Evolutionary conservation across 352 stramenopile species (phyloP).

Genomic region (Plasmopara halstedii): DNA sequence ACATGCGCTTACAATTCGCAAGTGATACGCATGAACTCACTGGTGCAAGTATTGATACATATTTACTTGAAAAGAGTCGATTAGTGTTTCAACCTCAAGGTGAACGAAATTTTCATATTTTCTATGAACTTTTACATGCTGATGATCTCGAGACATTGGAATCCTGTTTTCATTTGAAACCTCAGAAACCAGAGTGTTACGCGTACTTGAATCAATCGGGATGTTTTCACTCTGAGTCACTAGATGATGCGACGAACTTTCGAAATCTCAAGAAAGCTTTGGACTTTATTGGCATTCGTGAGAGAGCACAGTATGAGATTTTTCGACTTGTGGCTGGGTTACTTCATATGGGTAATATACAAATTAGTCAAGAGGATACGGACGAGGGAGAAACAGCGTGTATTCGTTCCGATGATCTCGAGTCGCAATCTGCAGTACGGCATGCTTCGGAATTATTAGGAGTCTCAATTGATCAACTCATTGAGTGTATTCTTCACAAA

Average conservation of each 20-base stretch:
- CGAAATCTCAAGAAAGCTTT: conserved; percentile 50
- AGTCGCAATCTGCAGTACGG: conserved; percentile 36
- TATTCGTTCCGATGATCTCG: conserved; percentile 36
- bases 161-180: conserved; percentile 41
- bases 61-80: conserved; percentile 79
- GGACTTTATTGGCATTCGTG: conserved; percentile 65
- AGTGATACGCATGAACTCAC: conserved; percentile 62
- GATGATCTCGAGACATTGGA: conserved; percentile 45
- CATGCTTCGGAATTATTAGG: conserved; percentile 59
- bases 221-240: conserved; percentile 57
- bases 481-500: conserved; percentile 69
- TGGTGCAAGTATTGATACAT: conserved; percentile 75
- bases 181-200: conserved; percentile 54
- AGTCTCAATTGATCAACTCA: conserved; percentile 53
- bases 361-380: conserved; percentile 61
- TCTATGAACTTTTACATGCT: conserved; percentile 73
- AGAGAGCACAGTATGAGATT: conserved; percentile 59
- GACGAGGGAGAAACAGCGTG: conserved; percentile 66
- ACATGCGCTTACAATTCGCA: conserved; percentile 81
- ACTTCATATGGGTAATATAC: conserved; percentile 75
- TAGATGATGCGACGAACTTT: conserved; percentile 71
- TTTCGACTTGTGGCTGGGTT: conserved; percentile 65
- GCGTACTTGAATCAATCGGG: conserved; percentile 72
- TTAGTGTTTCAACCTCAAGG: conserved; percentile 65
- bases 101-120: conserved; percentile 84